These are phyloP conservation scores for Aureobasidium sp. DNA, from an alignment of 2,329 filamentous ascomycete genomes.

Conservation along the genomic window DNA sequence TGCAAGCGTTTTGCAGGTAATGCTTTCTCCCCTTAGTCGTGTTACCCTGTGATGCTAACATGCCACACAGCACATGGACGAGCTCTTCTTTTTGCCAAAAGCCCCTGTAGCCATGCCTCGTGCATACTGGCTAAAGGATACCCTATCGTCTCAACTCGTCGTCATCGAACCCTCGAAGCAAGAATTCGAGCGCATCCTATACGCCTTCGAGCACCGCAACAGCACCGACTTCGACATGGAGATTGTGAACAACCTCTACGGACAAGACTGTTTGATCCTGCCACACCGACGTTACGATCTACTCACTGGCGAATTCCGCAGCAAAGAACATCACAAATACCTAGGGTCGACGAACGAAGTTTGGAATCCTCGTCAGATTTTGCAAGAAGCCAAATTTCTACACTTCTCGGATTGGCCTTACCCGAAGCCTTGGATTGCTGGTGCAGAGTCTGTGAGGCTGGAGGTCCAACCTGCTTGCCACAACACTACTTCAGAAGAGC, in stretches of 20 bases:
- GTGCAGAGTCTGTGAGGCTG: no score
- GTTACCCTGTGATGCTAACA: slow-evolving; percentile 47
- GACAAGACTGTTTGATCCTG: slow-evolving; percentile 51
- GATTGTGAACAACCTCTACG: slow-evolving; percentile 55
- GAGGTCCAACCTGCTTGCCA: not conserved
- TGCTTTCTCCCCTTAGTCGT: slow-evolving; percentile 16
- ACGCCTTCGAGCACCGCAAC: slow-evolving; percentile 13
- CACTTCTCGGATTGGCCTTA: not conserved
- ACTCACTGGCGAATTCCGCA: slow-evolving; percentile 55
- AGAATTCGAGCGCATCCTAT: not conserved
- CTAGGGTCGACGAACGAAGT: slow-evolving; percentile 35
- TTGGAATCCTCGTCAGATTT: not conserved
- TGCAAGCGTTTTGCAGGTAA: slow-evolving; percentile 47
- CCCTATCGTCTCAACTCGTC: slow-evolving; percentile 16
- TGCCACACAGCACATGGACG: slow-evolving; percentile 57
- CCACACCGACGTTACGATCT: slow-evolving; percentile 57
- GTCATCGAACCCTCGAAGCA: slow-evolving; percentile 18
- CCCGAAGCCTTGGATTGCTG: not conserved
- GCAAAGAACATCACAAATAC: slow-evolving; percentile 43
- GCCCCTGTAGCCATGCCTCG: slow-evolving; percentile 58
- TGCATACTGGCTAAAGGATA: slow-evolving; percentile 57
- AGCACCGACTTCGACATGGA: slow-evolving; percentile 51
- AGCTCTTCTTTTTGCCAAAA: slow-evolving; percentile 59
- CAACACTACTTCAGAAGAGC: not conserved
- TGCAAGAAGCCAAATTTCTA: not conserved